These are phyloP conservation scores for Ophiostoma tasmaniense DNA, from an alignment of 2,329 filamentous ascomycete species.

Conservation along the genomic window DNA sequence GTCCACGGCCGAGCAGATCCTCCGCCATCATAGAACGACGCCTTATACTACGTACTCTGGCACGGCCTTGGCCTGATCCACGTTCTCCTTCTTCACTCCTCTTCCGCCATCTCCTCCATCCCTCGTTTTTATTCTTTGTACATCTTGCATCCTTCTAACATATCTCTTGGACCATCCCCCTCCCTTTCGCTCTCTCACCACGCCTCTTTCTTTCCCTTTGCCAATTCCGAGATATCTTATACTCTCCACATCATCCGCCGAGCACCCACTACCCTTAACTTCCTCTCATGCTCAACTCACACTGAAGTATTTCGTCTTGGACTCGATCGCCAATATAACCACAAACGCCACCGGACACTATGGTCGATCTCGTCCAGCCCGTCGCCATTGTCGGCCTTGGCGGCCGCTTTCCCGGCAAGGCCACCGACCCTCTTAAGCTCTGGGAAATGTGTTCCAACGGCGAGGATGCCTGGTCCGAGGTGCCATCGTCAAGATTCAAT, in stretches of 20 bases:
- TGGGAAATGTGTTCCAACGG: slow-evolving; percentile 26
- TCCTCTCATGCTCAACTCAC: background rate
- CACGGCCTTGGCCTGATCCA: background rate
- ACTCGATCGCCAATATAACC: background rate
- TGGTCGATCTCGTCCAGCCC: slow-evolving; percentile 22
- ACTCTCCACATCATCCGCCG: background rate
- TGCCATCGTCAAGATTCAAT: slow-evolving; percentile 27
- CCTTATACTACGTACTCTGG: background rate
- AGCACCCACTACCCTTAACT: background rate
- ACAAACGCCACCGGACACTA: background rate
- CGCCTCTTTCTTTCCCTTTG: background rate
- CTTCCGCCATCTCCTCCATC: background rate
- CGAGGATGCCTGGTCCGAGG: slow-evolving; percentile 17
- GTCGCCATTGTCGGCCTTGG: slow-evolving; percentile 32
- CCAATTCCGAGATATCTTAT: background rate
- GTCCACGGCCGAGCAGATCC: background rate
- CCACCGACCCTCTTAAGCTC: slow-evolving; percentile 26
- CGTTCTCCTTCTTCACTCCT: background rate
- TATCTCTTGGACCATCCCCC: background rate
- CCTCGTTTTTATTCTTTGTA: background rate
- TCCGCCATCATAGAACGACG: background rate
- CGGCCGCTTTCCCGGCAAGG: slow-evolving; percentile 31
- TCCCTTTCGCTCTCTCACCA: background rate
- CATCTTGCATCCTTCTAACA: background rate
- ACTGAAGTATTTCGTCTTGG: background rate